Evolutionary conservation across 2,329 filamentous ascomycete genomes (phyloP).

Genomic region (Amauroascus niger): DNA sequence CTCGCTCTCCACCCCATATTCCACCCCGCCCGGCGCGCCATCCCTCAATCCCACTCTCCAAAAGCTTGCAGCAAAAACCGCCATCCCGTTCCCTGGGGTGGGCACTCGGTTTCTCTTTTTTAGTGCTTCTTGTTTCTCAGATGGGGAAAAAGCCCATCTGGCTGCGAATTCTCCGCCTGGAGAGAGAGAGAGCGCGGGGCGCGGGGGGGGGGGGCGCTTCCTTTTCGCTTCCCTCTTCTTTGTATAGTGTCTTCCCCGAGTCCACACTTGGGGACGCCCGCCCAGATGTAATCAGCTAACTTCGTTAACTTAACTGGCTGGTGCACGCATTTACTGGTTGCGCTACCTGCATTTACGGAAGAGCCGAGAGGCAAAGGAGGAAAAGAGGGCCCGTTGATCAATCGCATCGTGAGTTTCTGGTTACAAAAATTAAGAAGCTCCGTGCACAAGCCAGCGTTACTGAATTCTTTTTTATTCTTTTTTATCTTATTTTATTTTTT

Average conservation of each 20-base stretch:
- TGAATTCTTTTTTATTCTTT: not conserved
- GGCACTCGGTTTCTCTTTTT: not conserved
- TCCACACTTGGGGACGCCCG: not conserved
- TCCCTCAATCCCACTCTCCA: not conserved
- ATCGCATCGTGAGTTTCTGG: conserved; percentile 2
- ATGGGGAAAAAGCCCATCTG: not conserved
- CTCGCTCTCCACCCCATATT: not conserved
- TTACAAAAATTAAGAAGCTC: conserved; percentile 1
- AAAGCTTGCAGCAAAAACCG: not conserved
- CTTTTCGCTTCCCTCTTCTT: not conserved
- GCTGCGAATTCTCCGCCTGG: not conserved
- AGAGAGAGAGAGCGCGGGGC: not conserved
- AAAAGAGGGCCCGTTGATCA: conserved; percentile 1
- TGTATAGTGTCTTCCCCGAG: not conserved
- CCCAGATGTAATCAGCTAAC: not conserved
- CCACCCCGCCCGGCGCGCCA: not conserved
- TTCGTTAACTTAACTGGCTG: not conserved
- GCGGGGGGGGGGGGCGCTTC: too few species aligned
- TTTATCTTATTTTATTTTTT: not conserved
- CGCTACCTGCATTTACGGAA: conserved; percentile 1
- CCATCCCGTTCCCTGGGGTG: not conserved
- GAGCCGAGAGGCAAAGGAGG: not conserved
- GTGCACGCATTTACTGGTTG: conserved; percentile 1
- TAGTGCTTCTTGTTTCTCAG: too few species aligned
- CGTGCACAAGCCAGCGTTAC: not conserved